Evolutionary conservation across 495 filamentous ascomycete genomes (phyloP).

Genomic region (Glarea lozoyensis): DNA sequence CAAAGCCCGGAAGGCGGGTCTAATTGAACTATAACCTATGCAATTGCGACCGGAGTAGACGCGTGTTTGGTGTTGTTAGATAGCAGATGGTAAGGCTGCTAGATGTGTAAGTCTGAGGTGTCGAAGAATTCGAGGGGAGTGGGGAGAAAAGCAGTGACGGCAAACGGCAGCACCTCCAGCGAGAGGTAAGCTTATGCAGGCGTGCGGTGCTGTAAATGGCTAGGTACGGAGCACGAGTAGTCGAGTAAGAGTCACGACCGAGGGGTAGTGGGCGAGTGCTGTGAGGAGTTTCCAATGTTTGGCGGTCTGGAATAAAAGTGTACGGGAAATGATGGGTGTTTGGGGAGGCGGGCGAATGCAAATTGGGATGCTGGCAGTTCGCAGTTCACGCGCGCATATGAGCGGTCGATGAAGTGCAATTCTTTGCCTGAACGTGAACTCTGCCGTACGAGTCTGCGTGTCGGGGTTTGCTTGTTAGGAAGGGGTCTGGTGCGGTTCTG

Average conservation of each 20-base stretch:
- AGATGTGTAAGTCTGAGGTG: background rate
- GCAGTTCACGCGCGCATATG: no score
- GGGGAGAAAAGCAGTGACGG: conserved; percentile 1
- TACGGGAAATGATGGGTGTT: no score
- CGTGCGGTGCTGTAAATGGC: background rate
- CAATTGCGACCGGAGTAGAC: background rate
- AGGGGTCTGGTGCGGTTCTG: no score
- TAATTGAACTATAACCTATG: background rate
- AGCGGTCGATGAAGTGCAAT: no score
- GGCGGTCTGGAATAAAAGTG: no score
- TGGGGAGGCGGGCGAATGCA: no score
- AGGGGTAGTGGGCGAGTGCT: background rate
- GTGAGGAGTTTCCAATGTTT: background rate
- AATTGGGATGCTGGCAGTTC: no score
- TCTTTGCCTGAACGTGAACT: no score
- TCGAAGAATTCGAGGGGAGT: conserved; percentile 3
- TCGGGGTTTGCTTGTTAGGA: no score
- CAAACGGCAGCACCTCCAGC: no score
- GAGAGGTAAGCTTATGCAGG: background rate
- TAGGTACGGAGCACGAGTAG: no score
- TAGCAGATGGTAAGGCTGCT: background rate
- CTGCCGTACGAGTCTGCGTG: no score
- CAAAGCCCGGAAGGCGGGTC: background rate
- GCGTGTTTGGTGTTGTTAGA: background rate
- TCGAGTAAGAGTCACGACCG: background rate